A percentile compares a stretch with the other conserved stretches of the same genome.
phyloP scores from a whole-genome alignment of 257 asterid species.

The Euphrasia confusa region DNA sequence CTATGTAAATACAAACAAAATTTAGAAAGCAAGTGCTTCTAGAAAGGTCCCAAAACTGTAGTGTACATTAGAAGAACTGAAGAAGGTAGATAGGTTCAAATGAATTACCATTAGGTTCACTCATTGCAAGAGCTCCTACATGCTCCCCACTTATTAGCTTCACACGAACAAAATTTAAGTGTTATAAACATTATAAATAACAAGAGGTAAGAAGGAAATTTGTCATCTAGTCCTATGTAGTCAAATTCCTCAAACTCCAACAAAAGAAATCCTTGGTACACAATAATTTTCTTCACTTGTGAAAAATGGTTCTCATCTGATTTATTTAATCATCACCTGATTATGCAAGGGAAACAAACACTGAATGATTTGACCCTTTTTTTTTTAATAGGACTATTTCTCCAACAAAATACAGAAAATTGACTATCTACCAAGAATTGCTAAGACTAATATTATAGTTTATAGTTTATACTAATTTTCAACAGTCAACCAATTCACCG shows the following conservation, averaged over 20 bases:
- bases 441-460: neutral
- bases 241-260: no score
- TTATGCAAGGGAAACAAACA: no score
- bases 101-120: slow-evolving; percentile 88
- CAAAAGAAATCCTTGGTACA: no score
- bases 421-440: neutral
- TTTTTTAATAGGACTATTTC: no score
- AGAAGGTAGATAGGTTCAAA: slow-evolving; percentile 23
- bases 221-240: no score
- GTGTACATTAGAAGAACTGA: neutral
- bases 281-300: no score
- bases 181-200: neutral
- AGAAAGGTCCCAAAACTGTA: slow-evolving; percentile 6
- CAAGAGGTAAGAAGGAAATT: no score
- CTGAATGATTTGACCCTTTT: no score
- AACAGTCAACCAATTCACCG: neutral
- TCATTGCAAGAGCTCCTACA: slow-evolving; percentile 99
- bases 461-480: neutral
- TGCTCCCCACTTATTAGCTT: slow-evolving; percentile 94
- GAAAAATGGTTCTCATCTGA: no score
- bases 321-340: no score
- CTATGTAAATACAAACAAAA: slow-evolving; percentile 37
- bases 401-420: no score
- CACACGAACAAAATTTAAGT: slow-evolving; percentile 33
- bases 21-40: no score